These are phyloP conservation scores for Piper longum DNA, from an alignment of 164 flowering plant species.

Conservation along the genomic window DNA sequence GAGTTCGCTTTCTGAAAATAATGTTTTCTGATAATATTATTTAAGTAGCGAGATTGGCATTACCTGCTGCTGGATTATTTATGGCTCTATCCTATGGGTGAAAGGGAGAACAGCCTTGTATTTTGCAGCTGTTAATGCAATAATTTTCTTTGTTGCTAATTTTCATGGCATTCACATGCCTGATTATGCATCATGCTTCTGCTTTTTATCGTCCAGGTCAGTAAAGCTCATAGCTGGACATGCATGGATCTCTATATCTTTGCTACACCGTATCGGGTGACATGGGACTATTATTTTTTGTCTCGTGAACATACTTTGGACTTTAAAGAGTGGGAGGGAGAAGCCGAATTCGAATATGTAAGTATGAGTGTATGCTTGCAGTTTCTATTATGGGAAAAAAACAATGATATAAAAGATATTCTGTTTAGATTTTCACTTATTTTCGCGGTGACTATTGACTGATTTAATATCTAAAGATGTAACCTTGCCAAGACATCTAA, in stretches of 20 bases:
- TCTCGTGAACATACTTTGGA: constrained; percentile 80
- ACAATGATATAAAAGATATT: too few species aligned
- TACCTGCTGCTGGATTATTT: too few species aligned
- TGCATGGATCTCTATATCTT: constrained; percentile 96
- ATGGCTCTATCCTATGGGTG: too few species aligned
- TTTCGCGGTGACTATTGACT: too few species aligned
- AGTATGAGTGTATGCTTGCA: constrained; percentile 11
- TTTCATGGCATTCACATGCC: not conserved
- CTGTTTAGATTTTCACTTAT: not conserved
- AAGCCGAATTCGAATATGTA: constrained; percentile 81
- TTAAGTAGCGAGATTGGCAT: too few species aligned
- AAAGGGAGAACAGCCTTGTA: too few species aligned
- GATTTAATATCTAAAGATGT: too few species aligned
- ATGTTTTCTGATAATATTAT: too few species aligned
- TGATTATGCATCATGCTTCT: not conserved
- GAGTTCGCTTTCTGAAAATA: too few species aligned
- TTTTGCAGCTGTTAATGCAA: not conserved
- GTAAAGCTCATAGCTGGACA: constrained; percentile 87
- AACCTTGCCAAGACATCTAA: too few species aligned
- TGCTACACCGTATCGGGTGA: constrained; percentile 95
- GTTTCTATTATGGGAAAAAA: not conserved
- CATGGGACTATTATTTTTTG: constrained; percentile 84
- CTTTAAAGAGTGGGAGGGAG: constrained; percentile 69
- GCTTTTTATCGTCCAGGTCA: constrained; percentile 26
- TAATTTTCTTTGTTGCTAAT: not conserved